Evolutionary conservation across 805 yeast species (phyloP).

Genomic region (Ogataea pilisensis): DNA sequence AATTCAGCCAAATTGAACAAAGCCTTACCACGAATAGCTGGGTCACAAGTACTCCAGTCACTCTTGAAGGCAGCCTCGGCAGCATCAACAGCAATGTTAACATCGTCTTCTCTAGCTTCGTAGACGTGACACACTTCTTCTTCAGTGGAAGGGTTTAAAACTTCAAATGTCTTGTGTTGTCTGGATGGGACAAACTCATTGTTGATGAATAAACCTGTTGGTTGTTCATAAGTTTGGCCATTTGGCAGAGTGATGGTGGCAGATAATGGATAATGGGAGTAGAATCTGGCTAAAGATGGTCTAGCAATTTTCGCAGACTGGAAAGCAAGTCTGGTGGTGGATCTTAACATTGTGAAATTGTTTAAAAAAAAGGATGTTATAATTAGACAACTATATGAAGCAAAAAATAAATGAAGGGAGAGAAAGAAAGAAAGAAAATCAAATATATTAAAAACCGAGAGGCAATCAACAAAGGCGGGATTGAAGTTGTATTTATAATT

Average conservation of each 20-base stretch:
- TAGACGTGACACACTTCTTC: conserved; percentile 47
- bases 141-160: conserved; percentile 50
- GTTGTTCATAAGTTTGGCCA: conserved; percentile 57
- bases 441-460: not conserved
- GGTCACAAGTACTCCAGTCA: conserved; percentile 58
- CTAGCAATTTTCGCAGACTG: conserved; percentile 11
- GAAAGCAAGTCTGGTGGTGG: conserved; percentile 13
- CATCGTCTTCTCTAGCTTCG: conserved; percentile 57
- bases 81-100: conserved; percentile 64
- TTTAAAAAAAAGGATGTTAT: not conserved
- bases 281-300: conserved; percentile 18
- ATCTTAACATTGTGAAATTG: conserved; percentile 16
- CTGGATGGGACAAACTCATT: conserved; percentile 50
- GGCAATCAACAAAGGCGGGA: not conserved
- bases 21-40: conserved; percentile 48
- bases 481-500: conserved; percentile 1
- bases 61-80: conserved; percentile 57
- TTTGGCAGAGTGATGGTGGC: conserved; percentile 55
- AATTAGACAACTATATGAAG: not conserved
- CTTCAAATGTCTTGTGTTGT: conserved; percentile 48
- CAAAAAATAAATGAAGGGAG: not conserved
- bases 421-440: not conserved
- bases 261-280: conserved; percentile 33
- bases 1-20: conserved; percentile 64
- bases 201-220: conserved; percentile 57